Evolutionary conservation across 139 green algal species (phyloP).

Genomic region (Bryopsis sp.): DNA sequence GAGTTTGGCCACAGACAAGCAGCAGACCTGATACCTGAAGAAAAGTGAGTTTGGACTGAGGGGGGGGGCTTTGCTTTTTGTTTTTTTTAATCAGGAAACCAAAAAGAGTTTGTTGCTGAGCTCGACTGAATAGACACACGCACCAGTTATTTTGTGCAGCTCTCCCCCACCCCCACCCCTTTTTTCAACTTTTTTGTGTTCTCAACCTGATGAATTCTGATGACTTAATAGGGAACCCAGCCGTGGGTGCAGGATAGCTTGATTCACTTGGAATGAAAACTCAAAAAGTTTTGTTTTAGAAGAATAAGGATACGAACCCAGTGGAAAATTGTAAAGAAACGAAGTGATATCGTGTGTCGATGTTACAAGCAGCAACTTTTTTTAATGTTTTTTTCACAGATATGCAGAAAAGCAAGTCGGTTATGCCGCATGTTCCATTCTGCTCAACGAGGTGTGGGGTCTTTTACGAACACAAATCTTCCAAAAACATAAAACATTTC

Average conservation of each 20-base stretch:
- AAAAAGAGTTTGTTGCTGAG: no score
- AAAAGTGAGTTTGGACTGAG: constrained; percentile 52
- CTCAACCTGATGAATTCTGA: no score
- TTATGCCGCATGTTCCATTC: constrained; percentile 82
- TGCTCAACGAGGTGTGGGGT: constrained; percentile 78
- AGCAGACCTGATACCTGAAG: constrained; percentile 80
- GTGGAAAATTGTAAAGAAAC: no score
- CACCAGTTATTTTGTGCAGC: no score
- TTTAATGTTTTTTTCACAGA: constrained; percentile 26
- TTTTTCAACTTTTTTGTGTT: no score
- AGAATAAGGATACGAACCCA: no score
- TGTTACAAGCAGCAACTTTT: not conserved
- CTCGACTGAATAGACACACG: no score
- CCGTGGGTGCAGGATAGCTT: no score
- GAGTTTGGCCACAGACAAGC: constrained; percentile 98
- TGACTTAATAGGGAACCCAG: not conserved
- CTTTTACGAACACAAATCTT: constrained; percentile 17
- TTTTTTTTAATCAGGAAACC: not conserved
- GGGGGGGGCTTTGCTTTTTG: not conserved
- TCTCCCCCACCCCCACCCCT: no score
- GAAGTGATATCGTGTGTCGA: no score
- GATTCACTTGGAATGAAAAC: no score
- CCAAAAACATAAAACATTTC: not conserved
- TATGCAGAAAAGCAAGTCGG: constrained; percentile 99
- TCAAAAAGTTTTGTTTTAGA: no score